phyloP scores from a whole-genome alignment of 352 stramenopile species.

The Phytophthora sp. region DNA sequence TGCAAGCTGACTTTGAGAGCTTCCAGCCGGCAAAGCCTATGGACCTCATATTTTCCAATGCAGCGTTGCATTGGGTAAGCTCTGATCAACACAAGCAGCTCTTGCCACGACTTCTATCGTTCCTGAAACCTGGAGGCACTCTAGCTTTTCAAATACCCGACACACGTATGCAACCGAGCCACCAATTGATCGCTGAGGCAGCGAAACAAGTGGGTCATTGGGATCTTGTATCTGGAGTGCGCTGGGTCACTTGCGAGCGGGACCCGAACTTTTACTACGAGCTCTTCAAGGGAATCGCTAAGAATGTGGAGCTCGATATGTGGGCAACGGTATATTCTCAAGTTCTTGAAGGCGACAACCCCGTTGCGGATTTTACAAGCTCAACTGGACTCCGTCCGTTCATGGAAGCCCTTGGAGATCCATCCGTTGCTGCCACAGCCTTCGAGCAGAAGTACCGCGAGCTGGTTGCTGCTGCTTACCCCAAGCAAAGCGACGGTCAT shows the following conservation, averaged over 20 bases:
- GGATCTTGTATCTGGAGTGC: slow-evolving; percentile 50
- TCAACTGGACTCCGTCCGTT: slow-evolving; percentile 68
- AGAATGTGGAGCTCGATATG: slow-evolving; percentile 51
- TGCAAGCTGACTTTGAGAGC: slow-evolving; percentile 62
- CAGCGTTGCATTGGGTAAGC: slow-evolving; percentile 71
- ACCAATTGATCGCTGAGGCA: slow-evolving; percentile 63
- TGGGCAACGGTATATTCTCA: slow-evolving; percentile 71
- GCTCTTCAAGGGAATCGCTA: slow-evolving; percentile 45
- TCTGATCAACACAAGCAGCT: slow-evolving; percentile 52
- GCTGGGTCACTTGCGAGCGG: slow-evolving; percentile 72
- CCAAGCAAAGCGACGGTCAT: slow-evolving; percentile 56
- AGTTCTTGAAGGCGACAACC: slow-evolving; percentile 64
- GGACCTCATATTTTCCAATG: slow-evolving; percentile 81
- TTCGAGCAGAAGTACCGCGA: slow-evolving; percentile 68
- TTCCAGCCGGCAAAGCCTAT: slow-evolving; percentile 44
- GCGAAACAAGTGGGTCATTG: slow-evolving; percentile 44
- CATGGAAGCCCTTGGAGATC: slow-evolving; percentile 52
- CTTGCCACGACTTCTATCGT: slow-evolving; percentile 55
- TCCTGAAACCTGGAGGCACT: slow-evolving; percentile 70
- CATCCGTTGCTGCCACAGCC: slow-evolving; percentile 19
- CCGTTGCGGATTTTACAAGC: slow-evolving; percentile 71
- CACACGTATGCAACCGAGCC: slow-evolving; percentile 59
- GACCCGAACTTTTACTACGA: slow-evolving; percentile 78
- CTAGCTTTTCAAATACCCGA: slow-evolving; percentile 82
- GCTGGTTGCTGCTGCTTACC: slow-evolving; percentile 60